A percentile compares a stretch with the other conserved stretches of the same genome.
Evolutionary conservation across 441 rosid species (phyloP).

Genomic region (Melianthus villosus): DNA sequence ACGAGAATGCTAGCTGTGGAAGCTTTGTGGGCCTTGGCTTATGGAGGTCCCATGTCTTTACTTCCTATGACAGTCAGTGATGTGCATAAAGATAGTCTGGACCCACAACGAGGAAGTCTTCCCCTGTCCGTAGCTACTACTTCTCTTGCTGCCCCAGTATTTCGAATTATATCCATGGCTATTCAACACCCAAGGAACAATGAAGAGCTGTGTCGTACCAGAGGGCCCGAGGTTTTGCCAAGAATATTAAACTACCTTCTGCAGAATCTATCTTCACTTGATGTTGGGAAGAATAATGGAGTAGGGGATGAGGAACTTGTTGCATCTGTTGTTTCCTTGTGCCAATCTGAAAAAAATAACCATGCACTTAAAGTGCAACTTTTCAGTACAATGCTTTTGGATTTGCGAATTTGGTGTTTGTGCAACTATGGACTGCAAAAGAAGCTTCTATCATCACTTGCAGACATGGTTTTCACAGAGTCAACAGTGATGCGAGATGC

Average conservation of each 20-base stretch:
- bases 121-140: slow-evolving; percentile 46
- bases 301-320: slow-evolving; percentile 92
- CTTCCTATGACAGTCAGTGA: slow-evolving; percentile 73
- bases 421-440: slow-evolving; percentile 97
- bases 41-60: slow-evolving; percentile 92
- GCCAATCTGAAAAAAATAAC: slow-evolving; percentile 78
- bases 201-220: slow-evolving; percentile 64
- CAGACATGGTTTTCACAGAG: slow-evolving; percentile 98
- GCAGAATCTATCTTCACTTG: slow-evolving; percentile 59
- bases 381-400: slow-evolving; percentile 71
- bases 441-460: slow-evolving; percentile 86
- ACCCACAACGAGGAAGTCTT: slow-evolving; percentile 48
- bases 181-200: slow-evolving; percentile 81
- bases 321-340: slow-evolving; percentile 76
- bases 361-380: slow-evolving; percentile 91
- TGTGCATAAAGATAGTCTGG: slow-evolving; percentile 64
- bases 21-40: slow-evolving; percentile 91
- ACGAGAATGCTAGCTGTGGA: slow-evolving; percentile 74
- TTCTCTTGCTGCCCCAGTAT: slow-evolving; percentile 79
- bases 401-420: slow-evolving; percentile 88
- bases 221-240: slow-evolving; percentile 86
- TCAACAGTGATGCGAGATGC: slow-evolving; percentile 84
- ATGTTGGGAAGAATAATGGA: slow-evolving; percentile 43
- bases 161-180: slow-evolving; percentile 70
- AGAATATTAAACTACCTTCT: slow-evolving; percentile 79